Evolutionary conservation across 768 basidiomycete genomes (phyloP).

Genomic region (Lentinula detonsa): DNA sequence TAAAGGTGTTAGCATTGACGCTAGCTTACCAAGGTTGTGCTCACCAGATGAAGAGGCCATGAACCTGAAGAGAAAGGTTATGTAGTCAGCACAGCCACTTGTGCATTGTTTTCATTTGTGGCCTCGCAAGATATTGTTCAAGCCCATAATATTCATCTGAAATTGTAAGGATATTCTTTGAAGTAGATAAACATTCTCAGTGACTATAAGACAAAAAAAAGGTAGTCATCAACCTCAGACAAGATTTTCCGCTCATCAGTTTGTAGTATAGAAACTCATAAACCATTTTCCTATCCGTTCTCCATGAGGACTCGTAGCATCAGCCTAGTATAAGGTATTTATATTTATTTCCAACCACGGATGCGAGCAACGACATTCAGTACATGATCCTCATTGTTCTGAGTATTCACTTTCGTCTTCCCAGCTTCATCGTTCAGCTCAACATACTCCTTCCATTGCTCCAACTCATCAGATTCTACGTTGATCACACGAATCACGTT

Average conservation of each 20-base stretch:
- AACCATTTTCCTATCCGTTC: no score
- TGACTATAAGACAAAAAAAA: no score
- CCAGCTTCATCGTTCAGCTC: slow-evolving; percentile 54
- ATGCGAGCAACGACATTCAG: slow-evolving; percentile 30
- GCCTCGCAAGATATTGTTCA: no score
- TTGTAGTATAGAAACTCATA: no score
- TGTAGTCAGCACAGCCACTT: background rate
- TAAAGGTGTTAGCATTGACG: background rate
- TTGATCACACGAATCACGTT: slow-evolving; percentile 90
- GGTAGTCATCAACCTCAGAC: no score
- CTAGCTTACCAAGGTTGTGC: background rate
- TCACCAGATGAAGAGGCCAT: slow-evolving; percentile 7
- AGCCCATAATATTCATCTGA: no score
- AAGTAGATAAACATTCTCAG: no score
- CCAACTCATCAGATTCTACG: slow-evolving; percentile 77
- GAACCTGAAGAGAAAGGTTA: no score
- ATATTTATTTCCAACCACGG: slow-evolving; percentile 23
- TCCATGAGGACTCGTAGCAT: background rate
- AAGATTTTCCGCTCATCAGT: no score
- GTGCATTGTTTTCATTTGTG: background rate
- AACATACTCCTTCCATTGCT: slow-evolving; percentile 71
- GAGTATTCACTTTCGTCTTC: slow-evolving; percentile 23
- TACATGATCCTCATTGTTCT: slow-evolving; percentile 22
- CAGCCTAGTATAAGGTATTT: no score
- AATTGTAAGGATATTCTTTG: no score